Evolutionary conservation across 805 yeast genomes (phyloP), one percentile per base, ranked within the genome.

Genomic region (Millerago galiae): DNA sequence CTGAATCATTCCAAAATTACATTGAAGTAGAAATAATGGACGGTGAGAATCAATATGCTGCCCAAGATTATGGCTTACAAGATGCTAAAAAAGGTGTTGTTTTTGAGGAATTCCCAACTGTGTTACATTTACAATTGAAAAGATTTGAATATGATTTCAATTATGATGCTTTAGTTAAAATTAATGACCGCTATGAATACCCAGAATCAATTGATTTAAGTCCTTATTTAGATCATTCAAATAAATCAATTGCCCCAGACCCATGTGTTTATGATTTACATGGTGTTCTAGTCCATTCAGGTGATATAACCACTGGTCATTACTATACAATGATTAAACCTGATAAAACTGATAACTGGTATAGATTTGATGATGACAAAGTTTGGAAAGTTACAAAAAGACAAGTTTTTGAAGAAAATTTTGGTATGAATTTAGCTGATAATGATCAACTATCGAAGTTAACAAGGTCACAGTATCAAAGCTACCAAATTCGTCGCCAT

Each of bases 1-100:
- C 76, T 42, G 81, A 80, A 41, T 81, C 96, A 0, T 93, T 93
- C 62, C 75, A 78, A 39, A 86, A 89, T 59, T 93, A 93, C 60
- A 79, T 90, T 42, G 95, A 88, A 51, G 81, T 82, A 26, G 99
- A 93, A 65, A 71, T 86, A 61, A 71, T 93, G 60, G 83, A 84
- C 44, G 99, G 98, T 27, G 99, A 93, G 57, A 93, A 93, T 61
- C 93, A 89, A 65, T 93, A 93, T 58, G 91, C 83, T 47, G 97
- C 99, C 1, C 89, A 85, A 28, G 90, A 81, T 30, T 76, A 63
- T 60, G 98, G 98, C 0, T 72, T 88, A 37, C 99, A 93, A 65
- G 97, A 89, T 63, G 98, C 99, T 10, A 83, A 83, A 55, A 93
- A 93, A 62, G 99, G 99, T 53, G 98, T 93, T 9, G 86, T 86